Evolutionary conservation across 495 filamentous ascomycete genomes (phyloP).

Genomic region (Xylaria cubensis): DNA sequence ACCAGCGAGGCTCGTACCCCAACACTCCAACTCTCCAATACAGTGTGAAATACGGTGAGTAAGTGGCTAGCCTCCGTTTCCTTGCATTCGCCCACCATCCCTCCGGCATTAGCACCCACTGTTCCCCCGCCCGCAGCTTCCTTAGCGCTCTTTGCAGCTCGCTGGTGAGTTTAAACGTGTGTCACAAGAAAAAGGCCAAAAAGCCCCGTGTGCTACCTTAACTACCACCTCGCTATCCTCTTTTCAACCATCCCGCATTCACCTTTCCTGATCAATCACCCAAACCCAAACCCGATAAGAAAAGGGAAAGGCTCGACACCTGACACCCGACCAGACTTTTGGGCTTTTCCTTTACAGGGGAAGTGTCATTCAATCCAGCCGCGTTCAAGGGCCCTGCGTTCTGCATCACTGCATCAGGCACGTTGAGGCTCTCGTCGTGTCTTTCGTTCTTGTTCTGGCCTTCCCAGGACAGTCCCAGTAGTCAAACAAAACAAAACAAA

Average conservation of each 20-base stretch:
- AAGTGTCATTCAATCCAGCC: constrained; percentile 30
- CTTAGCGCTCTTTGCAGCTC: constrained; percentile 52
- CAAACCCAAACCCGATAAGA: constrained; percentile 39
- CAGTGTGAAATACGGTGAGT: neutral
- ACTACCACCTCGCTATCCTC: constrained; percentile 60
- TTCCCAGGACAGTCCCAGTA: neutral
- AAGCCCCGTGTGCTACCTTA: constrained; percentile 53
- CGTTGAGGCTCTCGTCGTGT: neutral
- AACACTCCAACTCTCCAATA: neutral
- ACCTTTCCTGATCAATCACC: constrained; percentile 63
- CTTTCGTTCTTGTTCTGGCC: neutral
- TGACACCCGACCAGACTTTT: constrained; percentile 39
- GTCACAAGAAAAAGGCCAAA: constrained; percentile 30
- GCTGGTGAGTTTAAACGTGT: constrained; percentile 43
- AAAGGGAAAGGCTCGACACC: constrained; percentile 34
- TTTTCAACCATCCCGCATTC: constrained; percentile 66
- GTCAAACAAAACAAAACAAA: neutral
- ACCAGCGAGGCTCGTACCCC: neutral
- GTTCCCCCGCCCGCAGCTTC: constrained; percentile 55
- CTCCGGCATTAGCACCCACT: constrained; percentile 29
- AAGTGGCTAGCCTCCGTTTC: constrained; percentile 12
- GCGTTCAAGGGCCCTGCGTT: constrained; percentile 13
- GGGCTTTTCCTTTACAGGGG: constrained; percentile 52
- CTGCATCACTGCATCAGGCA: neutral
- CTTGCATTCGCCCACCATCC: constrained; percentile 21